Evolutionary conservation across 2,329 filamentous ascomycete genomes (phyloP).

Genomic region (Trichoderma sp.): DNA sequence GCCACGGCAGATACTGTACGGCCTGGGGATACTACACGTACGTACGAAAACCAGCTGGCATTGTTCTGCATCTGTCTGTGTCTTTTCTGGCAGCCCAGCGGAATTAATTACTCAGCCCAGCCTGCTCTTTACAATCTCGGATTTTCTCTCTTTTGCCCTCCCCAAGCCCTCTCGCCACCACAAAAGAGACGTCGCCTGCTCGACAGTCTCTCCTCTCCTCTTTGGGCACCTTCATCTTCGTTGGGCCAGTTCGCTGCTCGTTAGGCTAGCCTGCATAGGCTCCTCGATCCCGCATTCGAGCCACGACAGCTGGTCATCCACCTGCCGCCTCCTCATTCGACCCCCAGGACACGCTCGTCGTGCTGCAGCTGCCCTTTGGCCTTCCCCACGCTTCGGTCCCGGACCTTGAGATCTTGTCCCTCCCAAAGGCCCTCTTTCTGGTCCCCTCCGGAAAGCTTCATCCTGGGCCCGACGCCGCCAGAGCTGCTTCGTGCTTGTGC

Average conservation of each 20-base stretch:
- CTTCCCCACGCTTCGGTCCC: constrained; percentile 36
- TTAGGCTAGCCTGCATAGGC: constrained; percentile 42
- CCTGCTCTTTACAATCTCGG: neutral
- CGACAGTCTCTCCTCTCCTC: neutral
- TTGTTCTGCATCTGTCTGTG: neutral
- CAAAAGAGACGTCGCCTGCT: neutral
- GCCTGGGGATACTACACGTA: neutral
- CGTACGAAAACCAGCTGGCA: neutral
- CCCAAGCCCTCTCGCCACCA: neutral
- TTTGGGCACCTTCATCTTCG: constrained; percentile 29
- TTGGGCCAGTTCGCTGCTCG: constrained; percentile 34
- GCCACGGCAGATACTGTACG: neutral
- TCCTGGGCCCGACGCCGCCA: constrained; percentile 24
- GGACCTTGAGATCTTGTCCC: constrained; percentile 33
- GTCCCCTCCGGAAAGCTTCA: constrained; percentile 32
- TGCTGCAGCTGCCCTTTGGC: constrained; percentile 33
- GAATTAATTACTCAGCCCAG: constrained; percentile 1
- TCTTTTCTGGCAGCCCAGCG: neutral
- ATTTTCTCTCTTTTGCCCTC: neutral
- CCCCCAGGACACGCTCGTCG: constrained; percentile 25
- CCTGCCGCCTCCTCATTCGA: constrained; percentile 38
- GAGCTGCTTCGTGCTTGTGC: constrained; percentile 27
- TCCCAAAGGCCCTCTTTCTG: constrained; percentile 27
- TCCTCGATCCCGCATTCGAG: constrained; percentile 42
- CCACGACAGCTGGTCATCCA: constrained; percentile 39